These are phyloP conservation scores for Pisolithus sp. DNA, from an alignment of 768 basidiomycete species.

Conservation along the genomic window DNA sequence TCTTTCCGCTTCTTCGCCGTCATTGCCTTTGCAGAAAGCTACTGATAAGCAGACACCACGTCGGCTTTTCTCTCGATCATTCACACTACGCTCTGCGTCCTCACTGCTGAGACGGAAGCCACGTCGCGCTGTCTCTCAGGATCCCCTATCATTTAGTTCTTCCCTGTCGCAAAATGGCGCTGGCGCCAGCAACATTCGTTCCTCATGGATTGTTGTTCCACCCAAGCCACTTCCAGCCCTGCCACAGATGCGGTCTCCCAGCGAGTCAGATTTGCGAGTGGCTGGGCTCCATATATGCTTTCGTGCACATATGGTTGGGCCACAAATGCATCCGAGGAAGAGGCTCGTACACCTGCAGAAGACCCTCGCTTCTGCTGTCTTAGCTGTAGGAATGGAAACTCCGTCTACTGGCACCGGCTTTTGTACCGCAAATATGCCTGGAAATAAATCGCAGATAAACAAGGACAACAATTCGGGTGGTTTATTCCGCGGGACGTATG, in stretches of 20 bases:
- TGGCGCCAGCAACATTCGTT: not conserved
- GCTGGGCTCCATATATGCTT: conserved; percentile 23
- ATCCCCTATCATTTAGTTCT: not conserved
- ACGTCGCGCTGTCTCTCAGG: not conserved
- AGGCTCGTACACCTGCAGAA: conserved; percentile 26
- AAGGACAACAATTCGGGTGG: conserved; percentile 19
- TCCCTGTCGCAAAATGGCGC: not conserved
- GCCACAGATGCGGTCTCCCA: not conserved
- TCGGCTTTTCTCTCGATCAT: conserved; percentile 6
- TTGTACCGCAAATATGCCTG: not conserved
- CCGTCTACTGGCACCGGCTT: conserved; percentile 15
- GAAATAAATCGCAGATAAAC: not conserved
- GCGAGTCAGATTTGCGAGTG: conserved; percentile 2
- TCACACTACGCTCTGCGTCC: conserved; percentile 14
- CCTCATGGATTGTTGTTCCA: conserved; percentile 5
- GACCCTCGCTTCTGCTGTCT: conserved; percentile 32
- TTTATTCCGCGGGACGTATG: conserved; percentile 39
- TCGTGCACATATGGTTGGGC: conserved; percentile 1
- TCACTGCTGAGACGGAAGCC: conserved; percentile 23
- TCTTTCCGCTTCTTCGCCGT: conserved; percentile 3
- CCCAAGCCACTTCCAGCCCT: conserved; percentile 17
- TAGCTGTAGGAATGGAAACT: conserved; percentile 35
- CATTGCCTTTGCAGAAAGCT: not conserved
- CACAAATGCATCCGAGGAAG: conserved; percentile 14
- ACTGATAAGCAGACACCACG: conserved; percentile 11